Evolutionary conservation across 164 flowering plant genomes (phyloP), one percentile per base, ranked within the genome.

Genomic region (Aristolochia fimbriata): DNA sequence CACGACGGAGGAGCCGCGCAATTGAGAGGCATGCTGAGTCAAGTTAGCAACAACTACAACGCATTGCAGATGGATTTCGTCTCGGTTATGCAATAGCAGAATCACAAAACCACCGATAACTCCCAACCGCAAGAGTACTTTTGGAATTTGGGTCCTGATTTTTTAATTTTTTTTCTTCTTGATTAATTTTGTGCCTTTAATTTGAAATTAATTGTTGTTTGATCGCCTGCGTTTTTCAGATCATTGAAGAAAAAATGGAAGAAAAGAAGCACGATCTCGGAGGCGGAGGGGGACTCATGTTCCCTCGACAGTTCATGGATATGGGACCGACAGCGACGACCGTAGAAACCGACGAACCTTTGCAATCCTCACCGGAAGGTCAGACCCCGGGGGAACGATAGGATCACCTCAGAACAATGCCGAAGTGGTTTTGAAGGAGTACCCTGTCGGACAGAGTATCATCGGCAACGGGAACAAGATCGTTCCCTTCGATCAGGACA

Each of bases 271-370:
- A 47, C 50, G 64, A 50, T 25, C 30, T 11, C n/a, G 63, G 63
- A 16, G 64, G 58, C n/a, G n/a, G n/a, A 5, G 73, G 69, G 8
- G 71, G 70, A 25, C 1, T 22, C 2, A 41, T 79, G 48, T 83
- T 74, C 47, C 89, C 85, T 0, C 81, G 81, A 45, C 84, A 80
- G 68, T 86, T 86, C 62, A 79, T 86, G 74, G 89, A 86, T 75
- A 73, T 80, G 15, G 81, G 89, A 8, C 73, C 72, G n/a, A n/a
- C n/a, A 1, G 78, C 77, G 14, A 53, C 75, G 1, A 55, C 62
- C 1, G 71, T 22, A 1, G 81, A 74, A 15, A 57, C 66, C 0
- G 79, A 78, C 9, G 84, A 79, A 51, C 74, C 55, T 13, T 79
- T 87, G 11, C 75, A 71, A 27, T 73, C 86, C 21, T 75, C 85